Conservation (phyloP, 768 basidiomycete species). For the Suillus paluster region DNA sequence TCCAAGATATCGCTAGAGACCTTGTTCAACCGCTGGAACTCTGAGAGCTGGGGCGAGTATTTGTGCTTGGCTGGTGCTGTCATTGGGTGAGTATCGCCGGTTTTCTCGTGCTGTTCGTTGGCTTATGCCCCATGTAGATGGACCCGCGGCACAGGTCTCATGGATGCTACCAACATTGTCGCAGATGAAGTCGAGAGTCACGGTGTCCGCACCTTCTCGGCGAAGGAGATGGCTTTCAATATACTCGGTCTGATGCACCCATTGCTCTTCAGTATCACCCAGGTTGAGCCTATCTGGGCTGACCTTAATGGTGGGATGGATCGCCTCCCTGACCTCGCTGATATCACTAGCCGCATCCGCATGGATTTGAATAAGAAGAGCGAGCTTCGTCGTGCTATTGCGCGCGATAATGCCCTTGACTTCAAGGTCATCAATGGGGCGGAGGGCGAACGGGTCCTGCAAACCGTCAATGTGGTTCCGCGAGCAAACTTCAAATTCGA, state of each 20-base stretch:
- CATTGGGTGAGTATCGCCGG: constrained; percentile 71
- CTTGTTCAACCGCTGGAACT: constrained; percentile 96
- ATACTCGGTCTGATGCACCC: constrained; percentile 99
- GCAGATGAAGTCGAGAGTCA: constrained; percentile 92
- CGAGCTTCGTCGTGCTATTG: constrained; percentile 90
- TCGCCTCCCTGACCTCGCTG: constrained; percentile 91
- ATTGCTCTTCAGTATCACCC: constrained; percentile 97
- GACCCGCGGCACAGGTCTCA: constrained; percentile 97
- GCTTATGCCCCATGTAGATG: constrained; percentile 56
- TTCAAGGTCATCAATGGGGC: constrained; percentile 90
- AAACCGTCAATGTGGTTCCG: constrained; percentile 91
- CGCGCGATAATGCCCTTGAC: constrained; percentile 94
- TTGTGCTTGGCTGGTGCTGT: constrained; percentile 97
- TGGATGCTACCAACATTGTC: constrained; percentile 94
- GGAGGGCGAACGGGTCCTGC: constrained; percentile 90
- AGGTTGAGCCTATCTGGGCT: constrained; percentile 99
- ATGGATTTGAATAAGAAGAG: constrained; percentile 81
- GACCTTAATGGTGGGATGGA: constrained; percentile 99
- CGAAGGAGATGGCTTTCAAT: constrained; percentile 99
- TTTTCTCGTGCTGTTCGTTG: constrained; percentile 13
- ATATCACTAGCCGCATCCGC: constrained; percentile 89
- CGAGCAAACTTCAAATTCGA: constrained; percentile 98
- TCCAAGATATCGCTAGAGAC: constrained; percentile 99
- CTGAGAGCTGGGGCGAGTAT: constrained; percentile 99
- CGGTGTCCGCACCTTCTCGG: constrained; percentile 97